Conservation (phyloP, 495 filamentous ascomycete species). For the Penicillium taxi region DNA sequence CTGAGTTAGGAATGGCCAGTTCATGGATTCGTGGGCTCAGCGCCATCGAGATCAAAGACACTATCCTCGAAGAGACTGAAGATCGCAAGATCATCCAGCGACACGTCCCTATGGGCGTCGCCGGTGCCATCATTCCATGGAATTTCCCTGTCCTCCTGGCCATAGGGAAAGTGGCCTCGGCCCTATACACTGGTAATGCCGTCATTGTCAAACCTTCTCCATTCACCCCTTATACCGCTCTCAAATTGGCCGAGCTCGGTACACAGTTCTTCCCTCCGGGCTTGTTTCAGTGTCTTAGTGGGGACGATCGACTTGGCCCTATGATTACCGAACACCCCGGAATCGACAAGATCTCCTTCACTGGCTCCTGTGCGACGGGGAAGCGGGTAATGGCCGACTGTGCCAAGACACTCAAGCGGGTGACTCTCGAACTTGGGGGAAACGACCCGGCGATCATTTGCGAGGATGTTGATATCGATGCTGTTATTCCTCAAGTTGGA, state of each 20-base stretch:
- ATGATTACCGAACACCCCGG: slow-evolving; percentile 49
- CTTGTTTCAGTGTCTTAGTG: slow-evolving; percentile 59
- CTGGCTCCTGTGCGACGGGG: slow-evolving; percentile 56
- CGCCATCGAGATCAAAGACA: slow-evolving; percentile 18
- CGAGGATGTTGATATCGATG: slow-evolving; percentile 56
- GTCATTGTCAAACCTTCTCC: slow-evolving; percentile 56
- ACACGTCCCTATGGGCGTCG: slow-evolving; percentile 44
- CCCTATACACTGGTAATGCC: slow-evolving; percentile 51
- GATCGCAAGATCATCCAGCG: slow-evolving; percentile 33
- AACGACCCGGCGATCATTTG: slow-evolving; percentile 63
- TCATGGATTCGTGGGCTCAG: slow-evolving; percentile 17
- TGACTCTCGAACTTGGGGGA: slow-evolving; percentile 55
- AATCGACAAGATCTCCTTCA: slow-evolving; percentile 64
- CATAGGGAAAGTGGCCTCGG: slow-evolving; percentile 47
- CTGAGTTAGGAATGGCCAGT: slow-evolving; percentile 21
- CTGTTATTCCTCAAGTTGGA: slow-evolving; percentile 38
- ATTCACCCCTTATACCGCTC: slow-evolving; percentile 58
- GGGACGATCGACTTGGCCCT: slow-evolving; percentile 56
- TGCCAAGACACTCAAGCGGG: slow-evolving; percentile 53
- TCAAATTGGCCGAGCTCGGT: slow-evolving; percentile 57
- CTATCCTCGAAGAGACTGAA: slow-evolving; percentile 42
- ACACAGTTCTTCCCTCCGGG: slow-evolving; percentile 55
- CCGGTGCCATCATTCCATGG: slow-evolving; percentile 50
- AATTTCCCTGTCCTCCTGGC: slow-evolving; percentile 52
- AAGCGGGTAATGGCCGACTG: slow-evolving; percentile 54